phyloP scores from a whole-genome alignment of 140 eudicot genomes.

The Ambrosia hybrid region DNA sequence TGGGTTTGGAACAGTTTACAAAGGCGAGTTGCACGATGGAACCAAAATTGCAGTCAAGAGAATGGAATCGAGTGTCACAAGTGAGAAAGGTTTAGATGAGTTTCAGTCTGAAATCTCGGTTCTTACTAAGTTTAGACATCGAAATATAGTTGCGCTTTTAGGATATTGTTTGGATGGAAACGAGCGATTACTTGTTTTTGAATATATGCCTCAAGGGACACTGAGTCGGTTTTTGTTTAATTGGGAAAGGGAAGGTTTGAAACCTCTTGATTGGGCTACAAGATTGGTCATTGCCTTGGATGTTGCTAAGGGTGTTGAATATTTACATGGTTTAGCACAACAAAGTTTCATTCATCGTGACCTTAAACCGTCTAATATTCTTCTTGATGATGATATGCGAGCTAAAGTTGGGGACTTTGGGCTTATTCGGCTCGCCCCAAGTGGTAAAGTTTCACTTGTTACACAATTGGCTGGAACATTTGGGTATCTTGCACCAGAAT shows the following conservation, averaged over 20 bases:
- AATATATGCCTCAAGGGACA: conserved; percentile 95
- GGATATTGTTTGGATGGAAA: conserved; percentile 89
- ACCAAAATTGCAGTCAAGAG: conserved; percentile 90
- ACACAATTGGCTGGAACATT: conserved; percentile 89
- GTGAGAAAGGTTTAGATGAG: conserved; percentile 76
- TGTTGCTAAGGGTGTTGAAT: conserved; percentile 92
- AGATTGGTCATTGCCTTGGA: conserved; percentile 76
- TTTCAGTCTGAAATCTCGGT: conserved; percentile 80
- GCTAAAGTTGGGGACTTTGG: conserved; percentile 97
- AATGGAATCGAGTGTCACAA: conserved; percentile 75
- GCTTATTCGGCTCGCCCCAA: conserved; percentile 90
- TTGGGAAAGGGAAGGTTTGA: conserved; percentile 65
- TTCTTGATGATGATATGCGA: conserved; percentile 93
- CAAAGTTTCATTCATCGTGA: conserved; percentile 92
- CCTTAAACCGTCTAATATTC: conserved; percentile 95
- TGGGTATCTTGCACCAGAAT: conserved; percentile 50
- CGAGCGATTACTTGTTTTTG: conserved; percentile 84
- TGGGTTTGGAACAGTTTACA: conserved; percentile 92
- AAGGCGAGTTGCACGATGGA: conserved; percentile 88
- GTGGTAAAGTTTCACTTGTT: conserved; percentile 71
- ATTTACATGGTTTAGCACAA: conserved; percentile 86
- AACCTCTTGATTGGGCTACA: conserved; percentile 81
- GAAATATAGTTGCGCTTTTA: conserved; percentile 86
- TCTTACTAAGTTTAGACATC: conserved; percentile 81
- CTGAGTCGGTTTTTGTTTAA: conserved; percentile 64